Percentiles rank a stretch among this genome's conserved stretches.
Conservation (phyloP, 2,329 filamentous ascomycete species). For the Colletotrichum sansevieriae region DNA sequence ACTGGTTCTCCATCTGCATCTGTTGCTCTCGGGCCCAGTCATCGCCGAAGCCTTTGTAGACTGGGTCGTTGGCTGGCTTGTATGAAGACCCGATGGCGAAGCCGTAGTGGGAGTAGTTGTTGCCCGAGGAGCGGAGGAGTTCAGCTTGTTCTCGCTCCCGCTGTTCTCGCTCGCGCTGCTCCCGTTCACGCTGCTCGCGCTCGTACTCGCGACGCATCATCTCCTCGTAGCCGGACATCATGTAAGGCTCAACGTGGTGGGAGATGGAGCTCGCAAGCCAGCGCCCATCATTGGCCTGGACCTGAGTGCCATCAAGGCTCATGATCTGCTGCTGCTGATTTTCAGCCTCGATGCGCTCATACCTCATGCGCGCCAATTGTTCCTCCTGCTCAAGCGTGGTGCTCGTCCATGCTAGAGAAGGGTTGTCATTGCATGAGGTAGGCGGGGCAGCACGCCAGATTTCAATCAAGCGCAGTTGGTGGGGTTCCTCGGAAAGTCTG, state of each 20-base stretch:
- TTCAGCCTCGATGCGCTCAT: conserved; percentile 58
- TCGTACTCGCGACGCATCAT: conserved; percentile 75
- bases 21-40: conserved; percentile 53
- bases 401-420: conserved; percentile 64
- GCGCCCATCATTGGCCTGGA: conserved; percentile 66
- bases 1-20: conserved; percentile 76
- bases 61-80: conserved; percentile 71
- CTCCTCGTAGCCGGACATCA: conserved; percentile 83
- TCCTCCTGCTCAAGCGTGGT: conserved; percentile 70
- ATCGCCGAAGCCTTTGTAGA: conserved; percentile 65
- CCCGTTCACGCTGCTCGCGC: conserved; percentile 53
- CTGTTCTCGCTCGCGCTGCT: conserved; percentile 60
- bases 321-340: conserved; percentile 55
- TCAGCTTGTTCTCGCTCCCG: conserved; percentile 45
- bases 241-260: conserved; percentile 81
- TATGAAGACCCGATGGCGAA: conserved; percentile 50
- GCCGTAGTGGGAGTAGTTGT: conserved; percentile 60
- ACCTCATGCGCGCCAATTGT: conserved; percentile 71
- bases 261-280: conserved; percentile 58
- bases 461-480: conserved; percentile 81
- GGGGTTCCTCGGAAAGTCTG: conserved; percentile 77
- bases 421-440: conserved; percentile 66
- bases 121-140: conserved; percentile 52
- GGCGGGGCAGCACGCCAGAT: conserved; percentile 88
- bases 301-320: conserved; percentile 67